These are phyloP conservation scores for Vanilla planifolia DNA, from an alignment of 106 monocot genomes.

Conservation along the genomic window DNA sequence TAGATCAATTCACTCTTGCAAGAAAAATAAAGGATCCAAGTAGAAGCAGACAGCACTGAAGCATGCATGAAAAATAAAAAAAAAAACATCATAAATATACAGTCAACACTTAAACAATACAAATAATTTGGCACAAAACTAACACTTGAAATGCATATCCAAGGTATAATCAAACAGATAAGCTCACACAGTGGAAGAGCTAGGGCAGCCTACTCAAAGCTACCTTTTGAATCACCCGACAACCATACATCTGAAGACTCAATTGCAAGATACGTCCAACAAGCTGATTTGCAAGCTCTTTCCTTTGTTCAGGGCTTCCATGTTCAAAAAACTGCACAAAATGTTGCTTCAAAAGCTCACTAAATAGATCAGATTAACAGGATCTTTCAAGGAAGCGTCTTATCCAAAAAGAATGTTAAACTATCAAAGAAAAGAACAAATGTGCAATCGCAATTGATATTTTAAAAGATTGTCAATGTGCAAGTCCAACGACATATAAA, in stretches of 20 bases:
- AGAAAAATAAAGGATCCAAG: no score
- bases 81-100: no score
- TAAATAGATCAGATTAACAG: slow-evolving; percentile 1
- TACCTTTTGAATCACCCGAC: slow-evolving; percentile 98
- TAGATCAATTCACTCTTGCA: no score
- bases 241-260: slow-evolving; percentile 98
- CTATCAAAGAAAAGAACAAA: background rate
- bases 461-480: slow-evolving; percentile 1
- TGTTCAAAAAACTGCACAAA: slow-evolving; percentile 82
- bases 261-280: slow-evolving; percentile 60
- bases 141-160: background rate
- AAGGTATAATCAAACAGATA: background rate
- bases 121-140: background rate
- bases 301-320: slow-evolving; percentile 75
- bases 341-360: background rate
- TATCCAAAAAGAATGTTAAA: background rate
- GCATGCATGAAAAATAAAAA: no score
- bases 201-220: background rate
- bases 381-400: background rate
- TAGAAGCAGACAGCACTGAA: no score
- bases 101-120: no score
- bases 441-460: background rate
- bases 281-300: slow-evolving; percentile 77
- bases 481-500: background rate
- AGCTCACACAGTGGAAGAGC: no score